Evolutionary conservation across 306 rosid genomes (phyloP).

Genomic region (Quercus wislizeni): DNA sequence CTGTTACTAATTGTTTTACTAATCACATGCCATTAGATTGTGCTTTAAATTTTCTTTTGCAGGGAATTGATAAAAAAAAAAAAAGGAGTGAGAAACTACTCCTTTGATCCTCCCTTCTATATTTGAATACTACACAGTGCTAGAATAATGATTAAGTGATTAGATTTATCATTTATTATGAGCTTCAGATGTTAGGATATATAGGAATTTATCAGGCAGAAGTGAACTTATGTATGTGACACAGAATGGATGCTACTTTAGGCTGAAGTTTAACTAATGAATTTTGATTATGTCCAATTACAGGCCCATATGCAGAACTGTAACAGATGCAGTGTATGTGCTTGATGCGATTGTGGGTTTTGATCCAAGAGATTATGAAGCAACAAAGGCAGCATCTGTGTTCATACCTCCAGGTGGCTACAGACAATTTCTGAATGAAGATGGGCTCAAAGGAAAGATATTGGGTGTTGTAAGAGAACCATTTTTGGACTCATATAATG

Average conservation of each 20-base stretch:
- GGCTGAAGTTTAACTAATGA: neutral
- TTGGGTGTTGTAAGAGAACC: conserved; percentile 60
- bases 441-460: conserved; percentile 66
- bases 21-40: neutral
- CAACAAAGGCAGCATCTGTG: conserved; percentile 43
- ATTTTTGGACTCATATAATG: conserved; percentile 30
- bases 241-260: neutral
- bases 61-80: no score
- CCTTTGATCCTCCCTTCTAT: no score
- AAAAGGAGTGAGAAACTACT: no score
- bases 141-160: no score
- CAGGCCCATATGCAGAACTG: conserved; percentile 77
- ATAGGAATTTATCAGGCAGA: no score
- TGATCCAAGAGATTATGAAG: conserved; percentile 49
- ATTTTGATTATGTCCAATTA: neutral
- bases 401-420: conserved; percentile 59
- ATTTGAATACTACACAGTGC: no score
- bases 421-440: conserved; percentile 47
- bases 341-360: conserved; percentile 72
- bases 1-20: neutral
- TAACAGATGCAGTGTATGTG: conserved; percentile 70
- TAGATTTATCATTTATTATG: no score
- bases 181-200: no score
- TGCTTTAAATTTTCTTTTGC: neutral
- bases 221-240: no score